phyloP scores from a whole-genome alignment of 2,329 filamentous ascomycete species.

The Fusarium bulbicola region DNA sequence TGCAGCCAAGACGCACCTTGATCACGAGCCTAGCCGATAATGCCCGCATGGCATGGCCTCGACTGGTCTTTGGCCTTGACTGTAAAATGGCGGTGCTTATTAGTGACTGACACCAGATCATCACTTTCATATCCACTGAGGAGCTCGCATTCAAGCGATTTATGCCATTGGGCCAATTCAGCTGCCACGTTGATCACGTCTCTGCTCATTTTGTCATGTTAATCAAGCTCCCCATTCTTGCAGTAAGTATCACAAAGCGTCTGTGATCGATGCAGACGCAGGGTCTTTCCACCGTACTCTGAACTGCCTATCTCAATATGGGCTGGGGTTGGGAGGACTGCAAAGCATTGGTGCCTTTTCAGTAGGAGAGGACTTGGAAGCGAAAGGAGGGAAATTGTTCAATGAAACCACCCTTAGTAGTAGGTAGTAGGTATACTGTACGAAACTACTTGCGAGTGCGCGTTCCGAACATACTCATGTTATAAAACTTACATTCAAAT shows the following conservation, averaged over 20 bases:
- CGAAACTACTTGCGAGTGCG: neutral
- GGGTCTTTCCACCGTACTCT: neutral
- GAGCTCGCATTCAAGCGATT: neutral
- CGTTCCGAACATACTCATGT: neutral
- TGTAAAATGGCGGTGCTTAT: neutral
- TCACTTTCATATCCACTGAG: neutral
- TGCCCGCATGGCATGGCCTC: conserved; percentile 12
- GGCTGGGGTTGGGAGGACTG: too few relatives aligned
- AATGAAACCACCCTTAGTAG: neutral
- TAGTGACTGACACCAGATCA: neutral
- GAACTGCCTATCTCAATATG: neutral
- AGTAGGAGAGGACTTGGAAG: neutral
- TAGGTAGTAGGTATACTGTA: neutral
- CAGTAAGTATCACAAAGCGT: neutral
- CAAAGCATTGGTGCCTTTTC: neutral
- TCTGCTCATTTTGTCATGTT: neutral
- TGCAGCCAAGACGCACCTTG: conserved; percentile 24
- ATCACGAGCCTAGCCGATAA: conserved; percentile 20
- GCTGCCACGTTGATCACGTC: conserved; percentile 13
- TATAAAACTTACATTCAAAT: neutral
- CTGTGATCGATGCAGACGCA: conserved; percentile 18
- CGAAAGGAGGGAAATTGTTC: neutral
- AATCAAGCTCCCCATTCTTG: neutral
- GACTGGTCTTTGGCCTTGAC: neutral
- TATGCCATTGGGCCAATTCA: neutral